Conservation (phyloP, 1,284 basidiomycete genomes). For the Apiotrichum porosum region DNA sequence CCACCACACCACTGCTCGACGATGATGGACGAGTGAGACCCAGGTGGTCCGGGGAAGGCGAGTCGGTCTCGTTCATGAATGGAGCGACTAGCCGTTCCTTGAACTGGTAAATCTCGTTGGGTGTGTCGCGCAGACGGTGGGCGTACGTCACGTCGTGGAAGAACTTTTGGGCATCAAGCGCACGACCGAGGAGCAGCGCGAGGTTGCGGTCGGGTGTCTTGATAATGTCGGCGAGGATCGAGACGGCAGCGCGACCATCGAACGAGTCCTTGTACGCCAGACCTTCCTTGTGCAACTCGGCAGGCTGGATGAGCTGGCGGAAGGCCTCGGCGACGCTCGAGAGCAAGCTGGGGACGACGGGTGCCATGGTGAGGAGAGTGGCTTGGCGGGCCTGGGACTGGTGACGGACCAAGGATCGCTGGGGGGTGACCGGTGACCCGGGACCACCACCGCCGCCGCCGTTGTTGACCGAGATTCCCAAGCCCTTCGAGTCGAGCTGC, state of each 20-base stretch:
- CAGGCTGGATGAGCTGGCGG: conserved; percentile 68
- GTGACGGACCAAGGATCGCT: conserved; percentile 31
- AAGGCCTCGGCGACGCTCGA: conserved; percentile 94
- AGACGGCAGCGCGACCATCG: conserved; percentile 93
- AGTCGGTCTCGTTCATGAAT: conserved; percentile 34
- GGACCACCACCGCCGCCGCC: too few species aligned
- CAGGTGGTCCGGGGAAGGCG: conserved; percentile 21
- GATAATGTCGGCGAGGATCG: conserved; percentile 94
- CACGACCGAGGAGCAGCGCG: conserved; percentile 86
- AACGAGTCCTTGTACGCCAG: conserved; percentile 94
- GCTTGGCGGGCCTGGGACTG: conserved; percentile 26
- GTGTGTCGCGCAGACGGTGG: conserved; percentile 85
- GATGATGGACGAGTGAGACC: conserved; percentile 19
- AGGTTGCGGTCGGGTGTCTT: conserved; percentile 96
- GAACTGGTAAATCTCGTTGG: conserved; percentile 91
- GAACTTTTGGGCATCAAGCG: conserved; percentile 96
- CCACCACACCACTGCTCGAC: conserved; percentile 18
- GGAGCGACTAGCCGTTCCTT: conserved; percentile 47
- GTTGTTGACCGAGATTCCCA: conserved; percentile 3
- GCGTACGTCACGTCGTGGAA: conserved; percentile 99
- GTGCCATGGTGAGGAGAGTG: conserved; percentile 52
- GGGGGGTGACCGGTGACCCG: conserved; percentile 35
- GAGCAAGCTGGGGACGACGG: conserved; percentile 83
- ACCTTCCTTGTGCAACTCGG: conserved; percentile 86
- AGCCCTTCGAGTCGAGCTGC: conserved; percentile 8